Evolutionary conservation across 176 grass and related monocot species (phyloP).

Genomic region (Calamus simplicifolius): DNA sequence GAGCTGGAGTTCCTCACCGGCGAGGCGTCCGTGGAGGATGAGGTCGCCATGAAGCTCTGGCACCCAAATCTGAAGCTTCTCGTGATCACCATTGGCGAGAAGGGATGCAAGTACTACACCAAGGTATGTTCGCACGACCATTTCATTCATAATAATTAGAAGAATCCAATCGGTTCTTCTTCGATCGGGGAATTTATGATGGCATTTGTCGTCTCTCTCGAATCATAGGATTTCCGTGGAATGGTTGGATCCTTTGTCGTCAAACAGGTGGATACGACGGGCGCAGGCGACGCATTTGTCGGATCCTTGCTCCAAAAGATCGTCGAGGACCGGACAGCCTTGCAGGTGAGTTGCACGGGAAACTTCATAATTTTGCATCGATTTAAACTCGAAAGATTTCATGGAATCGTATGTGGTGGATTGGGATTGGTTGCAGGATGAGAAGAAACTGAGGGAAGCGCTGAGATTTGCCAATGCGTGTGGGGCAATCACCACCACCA

Average conservation of each 20-base stretch:
- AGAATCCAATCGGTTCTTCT: no score
- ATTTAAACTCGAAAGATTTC: neutral
- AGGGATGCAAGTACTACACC: constrained; percentile 15
- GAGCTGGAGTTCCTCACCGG: constrained; percentile 7
- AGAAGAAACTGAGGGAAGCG: constrained; percentile 11
- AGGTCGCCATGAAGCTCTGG: constrained; percentile 8
- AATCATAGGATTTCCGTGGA: constrained; percentile 7
- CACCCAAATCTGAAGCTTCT: constrained; percentile 1
- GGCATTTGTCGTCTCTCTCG: neutral
- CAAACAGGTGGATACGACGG: constrained; percentile 11
- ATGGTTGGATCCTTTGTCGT: neutral
- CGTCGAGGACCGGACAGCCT: neutral
- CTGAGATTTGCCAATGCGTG: constrained; percentile 11
- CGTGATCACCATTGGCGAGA: neutral
- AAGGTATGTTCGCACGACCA: neutral
- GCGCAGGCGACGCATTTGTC: constrained; percentile 5
- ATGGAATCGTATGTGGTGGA: neutral
- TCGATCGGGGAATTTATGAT: no score
- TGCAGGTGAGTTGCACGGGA: neutral
- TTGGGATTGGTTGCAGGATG: constrained; percentile 3
- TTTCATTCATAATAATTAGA: no score
- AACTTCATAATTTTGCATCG: neutral
- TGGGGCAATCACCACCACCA: constrained; percentile 7
- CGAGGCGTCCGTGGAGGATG: neutral
- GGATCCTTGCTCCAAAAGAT: neutral